Base-by-base conservation (phyloP, 176 grass and related monocot genomes). In the Ananas comosus region DNA sequence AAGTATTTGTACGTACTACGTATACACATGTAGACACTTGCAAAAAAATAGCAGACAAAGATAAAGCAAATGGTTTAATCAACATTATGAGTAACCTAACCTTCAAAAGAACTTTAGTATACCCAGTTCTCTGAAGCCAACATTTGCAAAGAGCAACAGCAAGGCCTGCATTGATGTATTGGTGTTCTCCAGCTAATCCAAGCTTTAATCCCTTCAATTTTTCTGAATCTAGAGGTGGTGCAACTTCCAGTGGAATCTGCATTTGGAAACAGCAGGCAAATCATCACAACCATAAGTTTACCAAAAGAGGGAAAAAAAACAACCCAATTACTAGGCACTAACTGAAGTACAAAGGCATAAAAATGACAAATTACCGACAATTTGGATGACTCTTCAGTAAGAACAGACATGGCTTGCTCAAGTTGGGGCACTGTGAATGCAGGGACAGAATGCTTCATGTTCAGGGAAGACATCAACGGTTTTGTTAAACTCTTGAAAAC, bases 351-450 rank as follows among this genome's bases (percentile, higher is more conserved):
- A 48, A 48, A 71, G 57, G 69, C 49, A 69, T 13, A 23, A 65
- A 33, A 17, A 53, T 53, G 49, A n/a, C 23, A 70, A 57, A 76
- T 72, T 79, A 84, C 82, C 76, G 59, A 79, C 14, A 79, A 79
- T 67, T 75, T 25, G 21, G 70, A 79, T 63, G 82, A 70, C 51
- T 14, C 66, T 21, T 75, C 50, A 51, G 67, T 50, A 57, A 84
- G 75, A 70, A 59, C 71, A 47, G 23, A 48, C 76, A 65, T 84
- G 72, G 82, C 82, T 57, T 84, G 64, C 1, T 70, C 70, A 67
- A 79, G 70, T 72, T 84, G 82, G 56, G 76, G 76, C 48, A 50
- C 69, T 49, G 82, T 79, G 50, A 79, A 79, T 64, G 74, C 82
- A 56, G 82, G 76, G 51, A 68, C 65, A 70, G 79, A 22, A 49